phyloP scores from a whole-genome alignment of 106 monocot genomes.

The Triglochin maritima region DNA sequence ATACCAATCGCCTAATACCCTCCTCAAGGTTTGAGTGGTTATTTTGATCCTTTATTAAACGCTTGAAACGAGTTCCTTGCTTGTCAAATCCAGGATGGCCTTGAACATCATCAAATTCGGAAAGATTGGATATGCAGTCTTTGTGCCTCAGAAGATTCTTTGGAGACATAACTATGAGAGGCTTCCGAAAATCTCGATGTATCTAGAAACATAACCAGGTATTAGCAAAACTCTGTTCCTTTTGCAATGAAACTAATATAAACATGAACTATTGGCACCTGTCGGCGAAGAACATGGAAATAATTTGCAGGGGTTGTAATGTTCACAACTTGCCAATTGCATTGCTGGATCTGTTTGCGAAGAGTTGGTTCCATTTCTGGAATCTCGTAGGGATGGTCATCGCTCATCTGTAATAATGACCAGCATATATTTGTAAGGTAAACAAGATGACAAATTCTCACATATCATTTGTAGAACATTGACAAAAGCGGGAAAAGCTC shows the following conservation, averaged over 20 bases:
- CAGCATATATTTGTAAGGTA: not conserved
- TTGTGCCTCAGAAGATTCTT: conserved; percentile 94
- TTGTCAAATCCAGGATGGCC: conserved; percentile 97
- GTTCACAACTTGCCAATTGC: conserved; percentile 99
- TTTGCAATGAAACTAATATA: too few species aligned
- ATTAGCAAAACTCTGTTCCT: too few species aligned
- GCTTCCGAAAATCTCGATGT: conserved; percentile 95
- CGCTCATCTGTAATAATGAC: conserved; percentile 67
- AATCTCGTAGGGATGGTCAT: conserved; percentile 81
- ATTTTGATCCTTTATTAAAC: conserved; percentile 83
- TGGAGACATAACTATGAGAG: conserved; percentile 82
- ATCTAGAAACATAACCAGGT: conserved; percentile 33
- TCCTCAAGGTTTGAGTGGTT: conserved; percentile 77
- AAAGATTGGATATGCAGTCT: conserved; percentile 89
- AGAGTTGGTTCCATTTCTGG: conserved; percentile 97
- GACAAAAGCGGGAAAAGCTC: not conserved
- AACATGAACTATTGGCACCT: conserved; percentile 25
- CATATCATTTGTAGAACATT: not conserved
- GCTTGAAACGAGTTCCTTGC: conserved; percentile 98
- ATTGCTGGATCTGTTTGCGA: conserved; percentile 91
- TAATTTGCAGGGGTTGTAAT: conserved; percentile 97
- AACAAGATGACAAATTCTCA: too few species aligned
- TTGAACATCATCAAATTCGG: conserved; percentile 87
- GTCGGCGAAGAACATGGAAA: conserved; percentile 91
- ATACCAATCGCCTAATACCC: conserved; percentile 66